Percentiles rank a stretch among this genome's conserved stretches.
phyloP scores from a whole-genome alignment of 345 rosid genomes.

The Boechera divaricarpa region DNA sequence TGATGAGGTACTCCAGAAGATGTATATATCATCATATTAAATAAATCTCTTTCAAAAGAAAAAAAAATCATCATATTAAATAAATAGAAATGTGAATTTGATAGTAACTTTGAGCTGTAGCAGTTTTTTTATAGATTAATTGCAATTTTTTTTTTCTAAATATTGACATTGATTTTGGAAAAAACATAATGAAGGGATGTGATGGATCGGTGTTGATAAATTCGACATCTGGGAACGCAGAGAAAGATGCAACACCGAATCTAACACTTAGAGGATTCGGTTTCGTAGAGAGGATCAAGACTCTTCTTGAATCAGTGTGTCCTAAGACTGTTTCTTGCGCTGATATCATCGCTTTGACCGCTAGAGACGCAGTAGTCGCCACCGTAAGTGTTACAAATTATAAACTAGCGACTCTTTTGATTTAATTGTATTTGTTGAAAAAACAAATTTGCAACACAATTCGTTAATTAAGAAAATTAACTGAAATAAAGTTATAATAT shows the following conservation, averaged over 20 bases:
- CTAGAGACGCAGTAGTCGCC: slow-evolving; percentile 76
- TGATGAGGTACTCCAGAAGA: no score
- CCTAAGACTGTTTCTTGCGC: slow-evolving; percentile 87
- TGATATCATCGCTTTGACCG: slow-evolving; percentile 63
- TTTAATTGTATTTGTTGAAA: no score
- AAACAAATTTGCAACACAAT: not conserved
- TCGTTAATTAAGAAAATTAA: not conserved
- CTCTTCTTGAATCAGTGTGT: slow-evolving; percentile 67
- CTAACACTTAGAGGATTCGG: slow-evolving; percentile 68
- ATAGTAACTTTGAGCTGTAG: slow-evolving; percentile 19
- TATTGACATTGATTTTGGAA: not conserved
- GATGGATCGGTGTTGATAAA: slow-evolving; percentile 87
- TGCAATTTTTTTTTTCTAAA: not conserved
- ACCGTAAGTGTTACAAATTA: slow-evolving; percentile 51
- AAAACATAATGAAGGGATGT: slow-evolving; percentile 61
- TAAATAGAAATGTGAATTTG: not conserved
- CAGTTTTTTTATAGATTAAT: not conserved
- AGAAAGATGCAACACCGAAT: slow-evolving; percentile 70
- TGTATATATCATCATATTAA: not conserved
- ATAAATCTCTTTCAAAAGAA: not conserved
- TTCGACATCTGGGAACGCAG: slow-evolving; percentile 65
- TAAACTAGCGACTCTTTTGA: not conserved
- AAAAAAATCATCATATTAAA: not conserved
- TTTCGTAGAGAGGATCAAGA: slow-evolving; percentile 75
- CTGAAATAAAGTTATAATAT: not conserved